Evolutionary conservation across 345 rosid species (phyloP).

Genomic region (Isatis tinctoria): DNA sequence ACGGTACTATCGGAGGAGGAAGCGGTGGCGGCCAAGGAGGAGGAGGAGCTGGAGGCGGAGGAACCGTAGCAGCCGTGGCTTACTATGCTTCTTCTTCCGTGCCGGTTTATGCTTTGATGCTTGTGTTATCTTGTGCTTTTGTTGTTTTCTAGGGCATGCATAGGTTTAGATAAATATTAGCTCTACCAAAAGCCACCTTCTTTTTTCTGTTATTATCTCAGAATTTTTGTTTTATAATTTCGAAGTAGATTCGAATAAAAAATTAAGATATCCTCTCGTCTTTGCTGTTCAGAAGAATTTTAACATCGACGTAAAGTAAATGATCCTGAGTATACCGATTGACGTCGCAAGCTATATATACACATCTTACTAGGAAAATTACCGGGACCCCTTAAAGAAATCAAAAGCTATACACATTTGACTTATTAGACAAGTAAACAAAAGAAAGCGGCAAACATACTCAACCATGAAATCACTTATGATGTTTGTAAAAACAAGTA

Average conservation of each 20-base stretch:
- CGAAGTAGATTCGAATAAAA: slow-evolving; percentile 10
- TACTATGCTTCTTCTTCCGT: not conserved
- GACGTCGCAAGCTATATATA: not conserved
- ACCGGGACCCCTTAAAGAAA: too few species aligned
- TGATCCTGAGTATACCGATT: not conserved
- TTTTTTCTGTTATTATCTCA: not conserved
- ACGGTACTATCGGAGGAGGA: slow-evolving; percentile 27
- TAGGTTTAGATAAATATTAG: not conserved
- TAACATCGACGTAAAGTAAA: not conserved
- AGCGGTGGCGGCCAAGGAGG: slow-evolving; percentile 6
- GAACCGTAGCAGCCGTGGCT: slow-evolving; percentile 3
- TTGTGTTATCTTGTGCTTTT: slow-evolving; percentile 2
- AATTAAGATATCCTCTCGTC: not conserved
- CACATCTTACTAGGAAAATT: not conserved
- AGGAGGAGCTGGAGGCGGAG: slow-evolving; percentile 12
- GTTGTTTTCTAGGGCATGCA: slow-evolving; percentile 15
- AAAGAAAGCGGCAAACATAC: not conserved
- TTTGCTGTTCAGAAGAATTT: not conserved
- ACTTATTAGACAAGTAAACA: not conserved
- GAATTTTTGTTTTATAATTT: not conserved
- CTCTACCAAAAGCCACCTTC: not conserved
- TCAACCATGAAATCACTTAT: too few species aligned
- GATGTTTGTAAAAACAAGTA: too few species aligned
- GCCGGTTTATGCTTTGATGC: slow-evolving; percentile 8
- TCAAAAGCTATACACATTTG: not conserved